Conservation (phyloP, 768 basidiomycete genomes). For the Pilatotrama ljubarskyi region DNA sequence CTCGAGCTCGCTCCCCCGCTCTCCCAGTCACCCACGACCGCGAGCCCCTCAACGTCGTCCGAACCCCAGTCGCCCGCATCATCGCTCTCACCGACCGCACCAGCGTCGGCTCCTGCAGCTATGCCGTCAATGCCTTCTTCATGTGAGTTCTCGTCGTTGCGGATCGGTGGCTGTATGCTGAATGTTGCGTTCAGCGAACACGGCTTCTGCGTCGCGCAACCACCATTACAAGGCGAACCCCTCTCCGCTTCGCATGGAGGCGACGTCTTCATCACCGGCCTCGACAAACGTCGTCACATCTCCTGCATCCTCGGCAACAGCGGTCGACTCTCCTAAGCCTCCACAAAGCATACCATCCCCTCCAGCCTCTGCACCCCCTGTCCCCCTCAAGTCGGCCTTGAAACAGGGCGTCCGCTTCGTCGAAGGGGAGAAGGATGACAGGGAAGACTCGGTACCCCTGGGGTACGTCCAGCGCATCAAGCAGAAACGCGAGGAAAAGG, state of each 20-base stretch:
- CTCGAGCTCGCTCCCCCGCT: constrained; percentile 13
- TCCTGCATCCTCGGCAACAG: neutral
- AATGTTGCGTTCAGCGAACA: constrained; percentile 3
- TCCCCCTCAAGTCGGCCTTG: constrained; percentile 15
- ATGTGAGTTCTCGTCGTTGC: neutral
- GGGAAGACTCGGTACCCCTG: constrained; percentile 59
- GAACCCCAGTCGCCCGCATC: constrained; percentile 7
- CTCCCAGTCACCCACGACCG: constrained; percentile 11
- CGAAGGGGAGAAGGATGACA: constrained; percentile 17
- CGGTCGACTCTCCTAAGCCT: neutral
- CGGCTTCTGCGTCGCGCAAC: constrained; percentile 22
- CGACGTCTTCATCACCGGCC: constrained; percentile 14
- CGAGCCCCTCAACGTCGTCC: constrained; percentile 4
- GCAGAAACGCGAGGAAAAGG: constrained; percentile 74
- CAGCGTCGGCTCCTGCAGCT: neutral
- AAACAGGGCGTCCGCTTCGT: constrained; percentile 19
- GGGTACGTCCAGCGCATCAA: constrained; percentile 70
- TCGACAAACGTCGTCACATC: neutral
- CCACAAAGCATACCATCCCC: neutral
- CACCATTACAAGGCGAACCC: constrained; percentile 30
- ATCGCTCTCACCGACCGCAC: constrained; percentile 10
- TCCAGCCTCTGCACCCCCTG: constrained; percentile 4
- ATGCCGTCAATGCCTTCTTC: neutral
- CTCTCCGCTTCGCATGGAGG: constrained; percentile 33
- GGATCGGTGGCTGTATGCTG: neutral